Base-by-base conservation (phyloP, 2,329 filamentous ascomycete genomes). In the Colletotrichum sp. region DNA sequence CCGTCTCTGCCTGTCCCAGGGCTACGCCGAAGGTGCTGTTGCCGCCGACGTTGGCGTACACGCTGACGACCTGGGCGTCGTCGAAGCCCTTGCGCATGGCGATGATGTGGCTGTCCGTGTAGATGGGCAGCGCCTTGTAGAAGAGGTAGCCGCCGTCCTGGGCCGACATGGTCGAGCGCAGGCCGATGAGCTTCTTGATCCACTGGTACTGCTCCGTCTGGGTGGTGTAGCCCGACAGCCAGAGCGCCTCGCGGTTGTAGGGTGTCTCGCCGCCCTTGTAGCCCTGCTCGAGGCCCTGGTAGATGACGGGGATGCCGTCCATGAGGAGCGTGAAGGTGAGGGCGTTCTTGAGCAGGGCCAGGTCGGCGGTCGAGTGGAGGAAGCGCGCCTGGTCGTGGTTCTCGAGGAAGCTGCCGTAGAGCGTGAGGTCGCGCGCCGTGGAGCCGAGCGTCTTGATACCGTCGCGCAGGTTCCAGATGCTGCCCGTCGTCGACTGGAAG, bases 281-380 rank as follows among this genome's bases (percentile, higher is more conserved):
- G 75, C 89, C 90, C 79, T 94, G 92, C 82, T 94, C 92, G 76
- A 92, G 90, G 32, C 92, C 92, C 78, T 92, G 89, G 82, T 93
- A 94, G 38, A 93, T 86, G 71, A 93, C 90, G 2, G 92, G 91
- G 52, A 93, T 90, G 24, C 92, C 92, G 70, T 92, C 86, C 4
- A 85, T 85, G 21, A 94, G 87, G 34, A 94, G 87, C n/a, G 89
- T 90, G 79, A 90, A 93, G 0, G 90, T 87, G 55, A 93, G 85
- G 7, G 90, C 87, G 78, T 94, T 94, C 81, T 91, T 90, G 61
- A 91, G 88, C 3, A 92, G 86, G 4, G 89, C 82, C 9, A 87
- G 81, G 79, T 93, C 91, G 12, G 84, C 80, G 66, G 88, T 91
- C 73, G 86, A 81, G 76, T 83, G 87, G 26, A 89, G 81, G 80